Conservation (phyloP, 352 stramenopile species). For the Blastocystis sp. region DNA sequence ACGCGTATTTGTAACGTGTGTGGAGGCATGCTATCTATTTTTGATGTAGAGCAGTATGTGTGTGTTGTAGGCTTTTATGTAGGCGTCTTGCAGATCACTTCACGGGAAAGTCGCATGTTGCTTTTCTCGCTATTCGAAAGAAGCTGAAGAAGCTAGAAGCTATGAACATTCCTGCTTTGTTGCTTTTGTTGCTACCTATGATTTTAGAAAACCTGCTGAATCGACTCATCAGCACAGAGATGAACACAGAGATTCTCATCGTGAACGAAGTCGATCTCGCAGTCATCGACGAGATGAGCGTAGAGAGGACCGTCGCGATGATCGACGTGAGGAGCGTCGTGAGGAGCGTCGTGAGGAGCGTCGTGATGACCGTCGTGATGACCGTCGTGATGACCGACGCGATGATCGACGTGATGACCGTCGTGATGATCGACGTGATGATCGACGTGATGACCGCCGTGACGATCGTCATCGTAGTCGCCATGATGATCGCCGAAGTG, state of each 20-base stretch:
- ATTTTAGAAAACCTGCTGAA: background rate
- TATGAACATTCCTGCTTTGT: background rate
- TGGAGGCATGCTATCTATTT: conserved; percentile 54
- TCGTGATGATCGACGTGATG: background rate
- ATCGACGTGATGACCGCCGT: background rate
- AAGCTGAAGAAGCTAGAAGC: conserved; percentile 33
- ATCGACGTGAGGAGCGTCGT: background rate
- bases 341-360: background rate
- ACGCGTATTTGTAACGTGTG: conserved; percentile 55
- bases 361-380: background rate
- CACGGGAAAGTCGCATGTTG: conserved; percentile 42
- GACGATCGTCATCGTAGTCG: background rate
- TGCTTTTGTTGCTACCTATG: background rate
- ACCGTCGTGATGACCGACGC: background rate
- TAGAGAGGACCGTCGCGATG: background rate
- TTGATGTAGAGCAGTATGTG: conserved; percentile 40
- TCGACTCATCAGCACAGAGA: background rate
- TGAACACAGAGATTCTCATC: background rate
- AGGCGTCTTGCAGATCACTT: conserved; percentile 57
- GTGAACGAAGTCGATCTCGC: background rate
- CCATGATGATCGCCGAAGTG: background rate
- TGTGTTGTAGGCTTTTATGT: background rate
- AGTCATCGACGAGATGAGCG: background rate
- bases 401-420: background rate
- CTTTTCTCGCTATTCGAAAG: conserved; percentile 55